Percentiles rank a stretch among this genome's conserved stretches.
Conservation (phyloP, 225 moss, liverwort and hornwort genomes). For the Neckera pumila region DNA sequence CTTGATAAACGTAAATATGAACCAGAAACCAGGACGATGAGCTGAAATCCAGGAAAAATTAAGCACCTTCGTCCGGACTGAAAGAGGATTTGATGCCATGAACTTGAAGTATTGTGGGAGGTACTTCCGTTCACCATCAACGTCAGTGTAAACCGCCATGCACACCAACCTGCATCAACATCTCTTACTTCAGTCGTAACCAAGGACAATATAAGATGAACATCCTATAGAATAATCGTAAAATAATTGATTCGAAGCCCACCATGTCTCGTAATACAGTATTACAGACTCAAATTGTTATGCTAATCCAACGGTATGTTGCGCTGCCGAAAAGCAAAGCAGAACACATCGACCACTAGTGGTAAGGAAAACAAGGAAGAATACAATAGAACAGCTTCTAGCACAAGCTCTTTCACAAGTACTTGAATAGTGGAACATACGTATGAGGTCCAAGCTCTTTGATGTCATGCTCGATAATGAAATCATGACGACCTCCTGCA, state of each 20-base stretch:
- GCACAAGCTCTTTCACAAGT: background rate
- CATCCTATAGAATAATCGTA: background rate
- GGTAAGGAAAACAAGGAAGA: background rate
- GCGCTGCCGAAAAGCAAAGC: background rate
- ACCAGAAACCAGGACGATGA: background rate
- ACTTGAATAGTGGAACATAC: slow-evolving; percentile 15
- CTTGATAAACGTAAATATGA: background rate
- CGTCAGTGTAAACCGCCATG: slow-evolving; percentile 93
- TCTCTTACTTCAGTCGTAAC: background rate
- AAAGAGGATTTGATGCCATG: slow-evolving; percentile 95
- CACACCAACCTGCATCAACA: slow-evolving; percentile 75
- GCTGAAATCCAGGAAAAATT: background rate
- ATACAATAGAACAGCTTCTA: background rate
- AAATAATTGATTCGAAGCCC: background rate
- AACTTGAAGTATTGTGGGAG: slow-evolving; percentile 98
- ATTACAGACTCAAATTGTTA: background rate
- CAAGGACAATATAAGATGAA: background rate
- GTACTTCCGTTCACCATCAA: slow-evolving; percentile 94
- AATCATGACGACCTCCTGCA: slow-evolving; percentile 90
- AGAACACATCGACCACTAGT: background rate
- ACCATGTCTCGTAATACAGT: background rate
- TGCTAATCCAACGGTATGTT: background rate
- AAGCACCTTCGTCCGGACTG: slow-evolving; percentile 92
- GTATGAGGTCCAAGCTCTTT: slow-evolving; percentile 98
- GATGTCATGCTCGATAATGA: slow-evolving; percentile 98